These are phyloP conservation scores for Phytophthora pinifolia DNA, from an alignment of 352 stramenopile species.

Conservation along the genomic window DNA sequence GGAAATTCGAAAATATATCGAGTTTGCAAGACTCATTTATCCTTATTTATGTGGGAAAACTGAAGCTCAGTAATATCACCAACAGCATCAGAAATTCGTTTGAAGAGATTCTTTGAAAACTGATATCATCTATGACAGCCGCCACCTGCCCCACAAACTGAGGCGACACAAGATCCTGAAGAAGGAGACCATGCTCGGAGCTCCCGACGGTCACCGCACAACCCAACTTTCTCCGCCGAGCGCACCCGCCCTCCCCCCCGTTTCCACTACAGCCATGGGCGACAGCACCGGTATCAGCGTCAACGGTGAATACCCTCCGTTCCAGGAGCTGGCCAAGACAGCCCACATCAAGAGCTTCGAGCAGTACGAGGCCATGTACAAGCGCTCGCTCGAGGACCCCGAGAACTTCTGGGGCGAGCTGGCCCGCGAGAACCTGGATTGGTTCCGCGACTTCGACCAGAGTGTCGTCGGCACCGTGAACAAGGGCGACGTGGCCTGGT, in stretches of 20 bases:
- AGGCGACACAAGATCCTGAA: constrained; percentile 16
- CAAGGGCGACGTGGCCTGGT: constrained; percentile 93
- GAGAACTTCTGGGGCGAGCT: constrained; percentile 92
- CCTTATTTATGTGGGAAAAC: too few relatives aligned
- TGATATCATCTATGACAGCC: background rate
- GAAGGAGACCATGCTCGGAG: background rate
- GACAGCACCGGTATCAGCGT: constrained; percentile 32
- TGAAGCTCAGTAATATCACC: too few relatives aligned
- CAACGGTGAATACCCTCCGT: constrained; percentile 26
- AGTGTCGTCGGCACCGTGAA: constrained; percentile 84
- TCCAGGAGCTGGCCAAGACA: constrained; percentile 43
- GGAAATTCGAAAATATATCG: too few relatives aligned
- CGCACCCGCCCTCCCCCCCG: background rate
- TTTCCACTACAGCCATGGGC: constrained; percentile 13
- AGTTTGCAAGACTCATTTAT: too few relatives aligned
- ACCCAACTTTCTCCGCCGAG: constrained; percentile 19
- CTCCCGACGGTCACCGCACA: background rate
- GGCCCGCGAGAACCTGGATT: constrained; percentile 89
- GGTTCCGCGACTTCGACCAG: constrained; percentile 94
- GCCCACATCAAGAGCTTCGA: constrained; percentile 73
- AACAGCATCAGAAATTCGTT: too few relatives aligned
- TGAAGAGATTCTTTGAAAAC: background rate
- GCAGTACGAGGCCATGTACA: constrained; percentile 87
- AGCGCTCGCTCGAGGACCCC: constrained; percentile 86
- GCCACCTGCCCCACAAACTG: background rate